Conservation (phyloP, 202 grass and related monocot genomes). For the Thinopyrum obtusiflorum region DNA sequence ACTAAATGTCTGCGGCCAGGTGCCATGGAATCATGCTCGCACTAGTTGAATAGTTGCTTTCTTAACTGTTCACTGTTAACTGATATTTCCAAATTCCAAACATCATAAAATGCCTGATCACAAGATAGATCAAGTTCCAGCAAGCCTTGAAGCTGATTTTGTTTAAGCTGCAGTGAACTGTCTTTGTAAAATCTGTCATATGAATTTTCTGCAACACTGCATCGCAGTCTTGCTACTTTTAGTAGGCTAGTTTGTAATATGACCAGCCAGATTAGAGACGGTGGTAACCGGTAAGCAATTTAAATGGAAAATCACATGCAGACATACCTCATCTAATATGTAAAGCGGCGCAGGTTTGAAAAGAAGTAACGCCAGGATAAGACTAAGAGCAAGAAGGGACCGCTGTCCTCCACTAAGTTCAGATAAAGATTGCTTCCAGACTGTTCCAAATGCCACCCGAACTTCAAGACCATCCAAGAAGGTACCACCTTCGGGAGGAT, state of each 20-base stretch:
- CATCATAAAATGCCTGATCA: background rate
- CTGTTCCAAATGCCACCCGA: constrained; percentile 89
- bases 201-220: background rate
- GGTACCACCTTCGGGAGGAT: constrained; percentile 83
- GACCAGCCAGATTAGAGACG: background rate
- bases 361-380: constrained; percentile 90
- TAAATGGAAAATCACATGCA: constrained; percentile 11
- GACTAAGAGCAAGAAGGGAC: constrained; percentile 94
- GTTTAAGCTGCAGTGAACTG: background rate
- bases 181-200: background rate
- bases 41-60: background rate
- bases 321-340: constrained; percentile 93
- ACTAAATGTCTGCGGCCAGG: background rate
- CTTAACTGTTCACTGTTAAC: background rate
- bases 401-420: constrained; percentile 96
- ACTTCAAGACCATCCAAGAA: constrained; percentile 98
- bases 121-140: background rate
- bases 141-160: background rate
- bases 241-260: background rate
- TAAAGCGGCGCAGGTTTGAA: constrained; percentile 97
- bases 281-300: background rate
- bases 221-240: background rate
- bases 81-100: background rate
- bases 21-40: background rate
- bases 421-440: constrained; percentile 97